Base-by-base conservation (phyloP, 345 rosid species). In the Rubroshorea leprosula region DNA sequence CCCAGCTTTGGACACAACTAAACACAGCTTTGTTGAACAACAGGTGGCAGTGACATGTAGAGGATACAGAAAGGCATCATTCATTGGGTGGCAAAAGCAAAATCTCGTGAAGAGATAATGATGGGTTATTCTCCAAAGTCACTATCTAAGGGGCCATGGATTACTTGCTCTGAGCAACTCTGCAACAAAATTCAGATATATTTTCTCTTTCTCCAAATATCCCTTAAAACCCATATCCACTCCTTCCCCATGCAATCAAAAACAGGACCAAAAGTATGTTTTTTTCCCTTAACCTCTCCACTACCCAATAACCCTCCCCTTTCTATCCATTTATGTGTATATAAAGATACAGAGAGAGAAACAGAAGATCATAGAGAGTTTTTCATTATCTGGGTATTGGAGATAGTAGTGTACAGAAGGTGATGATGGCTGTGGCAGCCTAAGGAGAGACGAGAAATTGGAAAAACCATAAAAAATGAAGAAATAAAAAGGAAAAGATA, bases 391-490 rank as follows among this genome's bases (percentile, higher is more conserved):
- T 57, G 66, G 63, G 59, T 46, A 39, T 51, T 58, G 58, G 51
- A 57, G 61, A 61, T 67, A 64, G 50, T 54, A 54, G 65, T 19
- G 63, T 68, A 62, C 77, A 80, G 77, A 48, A 31, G 35, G 83
- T 84, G 78, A 87, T 84, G 85, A 82, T 84, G 84, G 73, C 66
- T 70, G 72, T 74, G 72, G 74, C 86, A 79, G 87, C 68, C 77
- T 66, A 67, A 60, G 63, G 51, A 62, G 20, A 46, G 16, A 66
- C 59, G 67, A 67, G 58, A 59, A 57, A 57, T 22, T 57, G 46
- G 16, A 49, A 31, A 57, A 38, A 31, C n/a, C n/a, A n/a, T n/a
- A 67, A 25, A 23, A 56, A 21, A 63, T 55, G 54, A 17, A 35
- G 24, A 51, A 49, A 58, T 50, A 17, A 58, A 61, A 58, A 51